Conservation (phyloP, 805 yeast species). For the Henningerozyma blattae region DNA sequence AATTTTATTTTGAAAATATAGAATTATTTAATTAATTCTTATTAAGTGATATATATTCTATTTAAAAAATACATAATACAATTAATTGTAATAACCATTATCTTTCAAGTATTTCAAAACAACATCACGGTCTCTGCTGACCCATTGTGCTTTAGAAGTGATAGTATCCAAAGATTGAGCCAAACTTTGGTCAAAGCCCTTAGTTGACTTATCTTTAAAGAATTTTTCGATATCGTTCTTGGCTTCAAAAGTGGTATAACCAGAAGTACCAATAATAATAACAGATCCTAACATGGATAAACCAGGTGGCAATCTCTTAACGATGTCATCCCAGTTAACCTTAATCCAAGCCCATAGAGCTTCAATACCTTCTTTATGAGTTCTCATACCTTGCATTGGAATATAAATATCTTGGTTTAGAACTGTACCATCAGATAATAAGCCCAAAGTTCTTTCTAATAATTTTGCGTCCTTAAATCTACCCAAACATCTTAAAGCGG, state of each 20-base stretch:
- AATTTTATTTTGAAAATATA: no score
- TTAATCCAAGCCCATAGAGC: conserved; percentile 65
- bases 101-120: conserved; percentile 39
- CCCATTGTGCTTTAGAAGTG: conserved; percentile 45
- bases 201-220: conserved; percentile 42
- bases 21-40: no score
- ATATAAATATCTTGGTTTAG: conserved; percentile 65
- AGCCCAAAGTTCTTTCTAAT: conserved; percentile 42
- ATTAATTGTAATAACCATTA: conserved; percentile 2
- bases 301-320: conserved; percentile 65
- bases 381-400: conserved; percentile 65
- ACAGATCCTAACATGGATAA: conserved; percentile 70
- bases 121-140: conserved; percentile 39
- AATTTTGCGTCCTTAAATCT: conserved; percentile 40
- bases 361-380: conserved; percentile 52
- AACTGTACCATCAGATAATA: conserved; percentile 44
- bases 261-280: conserved; percentile 47
- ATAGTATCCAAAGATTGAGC: conserved; percentile 55
- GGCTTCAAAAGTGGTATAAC: conserved; percentile 46
- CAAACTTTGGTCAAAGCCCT: conserved; percentile 52
- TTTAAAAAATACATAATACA: not conserved
- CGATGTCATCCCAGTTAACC: conserved; percentile 59
- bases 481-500: conserved; percentile 64
- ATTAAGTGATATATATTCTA: not conserved
- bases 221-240: conserved; percentile 38